These are phyloP conservation scores for Boletus bicolor DNA, from an alignment of 768 basidiomycete species.

Conservation along the genomic window DNA sequence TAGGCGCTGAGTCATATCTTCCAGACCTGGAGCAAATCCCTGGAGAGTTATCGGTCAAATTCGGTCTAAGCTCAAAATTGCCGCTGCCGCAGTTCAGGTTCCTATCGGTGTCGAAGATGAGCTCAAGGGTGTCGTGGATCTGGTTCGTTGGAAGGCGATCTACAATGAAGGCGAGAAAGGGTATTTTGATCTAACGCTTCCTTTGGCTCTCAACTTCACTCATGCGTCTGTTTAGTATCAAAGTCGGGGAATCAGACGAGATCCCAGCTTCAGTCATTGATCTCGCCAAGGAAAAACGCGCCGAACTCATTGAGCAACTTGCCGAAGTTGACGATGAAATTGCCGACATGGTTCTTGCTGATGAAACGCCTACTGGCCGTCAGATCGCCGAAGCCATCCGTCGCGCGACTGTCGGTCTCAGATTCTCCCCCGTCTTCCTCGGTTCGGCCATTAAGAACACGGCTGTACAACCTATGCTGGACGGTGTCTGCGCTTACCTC, in stretches of 20 bases:
- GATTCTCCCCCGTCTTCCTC: constrained; percentile 95
- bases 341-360: constrained; percentile 87
- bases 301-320: constrained; percentile 89
- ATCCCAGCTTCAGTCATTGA: constrained; percentile 76
- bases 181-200: constrained; percentile 42
- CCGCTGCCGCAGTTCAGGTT: constrained; percentile 93
- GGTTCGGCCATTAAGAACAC: constrained; percentile 98
- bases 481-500: constrained; percentile 94
- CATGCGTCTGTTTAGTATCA: constrained; percentile 44
- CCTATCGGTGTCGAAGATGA: constrained; percentile 90
- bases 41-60: constrained; percentile 94
- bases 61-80: constrained; percentile 83
- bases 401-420: constrained; percentile 81
- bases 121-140: constrained; percentile 88
- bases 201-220: not conserved
- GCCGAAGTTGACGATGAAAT: constrained; percentile 96
- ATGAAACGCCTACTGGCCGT: constrained; percentile 65
- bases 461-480: constrained; percentile 87
- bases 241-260: constrained; percentile 79
- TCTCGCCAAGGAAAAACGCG: constrained; percentile 78
- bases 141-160: constrained; percentile 90
- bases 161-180: constrained; percentile 96
- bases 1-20: not conserved
- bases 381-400: constrained; percentile 85
- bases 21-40: constrained; percentile 93